These are phyloP conservation scores for Pterocarpus santalinus DNA, from an alignment of 306 rosid genomes.

Conservation along the genomic window DNA sequence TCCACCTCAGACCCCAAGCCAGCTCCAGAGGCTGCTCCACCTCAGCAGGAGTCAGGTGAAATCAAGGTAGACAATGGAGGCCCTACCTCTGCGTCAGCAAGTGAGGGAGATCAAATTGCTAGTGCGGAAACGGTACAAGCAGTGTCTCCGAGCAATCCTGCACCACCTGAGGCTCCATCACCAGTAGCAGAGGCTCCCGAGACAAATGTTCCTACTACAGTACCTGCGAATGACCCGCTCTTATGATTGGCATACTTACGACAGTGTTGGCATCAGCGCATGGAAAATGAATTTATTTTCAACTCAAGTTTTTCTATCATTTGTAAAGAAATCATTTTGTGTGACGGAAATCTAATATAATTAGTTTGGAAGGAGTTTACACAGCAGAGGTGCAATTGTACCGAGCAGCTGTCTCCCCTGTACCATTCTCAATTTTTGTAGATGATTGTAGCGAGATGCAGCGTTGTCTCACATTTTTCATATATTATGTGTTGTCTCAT, in stretches of 20 bases:
- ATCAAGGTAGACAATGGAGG: conserved; percentile 37
- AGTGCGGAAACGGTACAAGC: conserved; percentile 51
- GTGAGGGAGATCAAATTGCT: conserved; percentile 49
- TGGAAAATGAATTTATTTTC: conserved; percentile 25
- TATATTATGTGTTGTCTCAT: conserved; percentile 7
- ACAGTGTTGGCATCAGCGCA: background rate
- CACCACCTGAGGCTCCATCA: conserved; percentile 55
- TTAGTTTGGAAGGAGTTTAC: conserved; percentile 46
- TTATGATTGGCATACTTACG: conserved; percentile 49
- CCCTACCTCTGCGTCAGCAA: conserved; percentile 53
- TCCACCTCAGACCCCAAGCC: conserved; percentile 49
- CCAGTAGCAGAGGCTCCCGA: conserved; percentile 44
- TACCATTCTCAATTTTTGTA: conserved; percentile 33
- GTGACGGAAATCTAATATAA: conserved; percentile 37
- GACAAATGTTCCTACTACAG: conserved; percentile 43
- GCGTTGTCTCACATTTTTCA: conserved; percentile 4
- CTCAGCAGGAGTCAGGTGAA: conserved; percentile 59
- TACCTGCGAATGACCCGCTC: conserved; percentile 49
- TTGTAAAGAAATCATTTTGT: conserved; percentile 52
- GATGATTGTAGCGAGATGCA: conserved; percentile 24
- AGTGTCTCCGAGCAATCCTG: conserved; percentile 42
- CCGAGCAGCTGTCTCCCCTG: conserved; percentile 28
- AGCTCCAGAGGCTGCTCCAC: conserved; percentile 44
- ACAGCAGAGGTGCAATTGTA: conserved; percentile 33
- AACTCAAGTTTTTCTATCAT: conserved; percentile 25